phyloP scores from a whole-genome alignment of 371 early-diverging fungal genomes.

The Mucor ambiguus region DNA sequence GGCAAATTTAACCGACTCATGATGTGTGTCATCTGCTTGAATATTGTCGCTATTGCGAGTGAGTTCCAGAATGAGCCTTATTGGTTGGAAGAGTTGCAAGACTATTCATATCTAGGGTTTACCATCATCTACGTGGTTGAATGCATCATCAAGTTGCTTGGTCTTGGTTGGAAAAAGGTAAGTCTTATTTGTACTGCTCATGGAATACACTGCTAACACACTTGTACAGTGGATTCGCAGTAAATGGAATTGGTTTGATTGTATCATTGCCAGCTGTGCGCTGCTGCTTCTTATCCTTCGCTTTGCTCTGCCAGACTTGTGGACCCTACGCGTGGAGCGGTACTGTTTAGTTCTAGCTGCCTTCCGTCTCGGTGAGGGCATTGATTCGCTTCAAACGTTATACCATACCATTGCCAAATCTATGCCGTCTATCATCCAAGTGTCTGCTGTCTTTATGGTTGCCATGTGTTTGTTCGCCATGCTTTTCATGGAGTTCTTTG shows the following conservation, averaged over 20 bases:
- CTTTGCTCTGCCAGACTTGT: constrained; percentile 50
- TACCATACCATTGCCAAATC: constrained; percentile 58
- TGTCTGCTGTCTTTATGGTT: constrained; percentile 62
- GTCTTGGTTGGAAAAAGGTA: constrained; percentile 63
- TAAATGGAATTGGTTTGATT: constrained; percentile 62
- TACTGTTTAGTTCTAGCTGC: constrained; percentile 58
- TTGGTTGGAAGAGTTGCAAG: constrained; percentile 37
- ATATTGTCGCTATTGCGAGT: constrained; percentile 39
- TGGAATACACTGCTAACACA: neutral
- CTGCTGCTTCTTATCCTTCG: constrained; percentile 48
- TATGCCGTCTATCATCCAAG: constrained; percentile 54
- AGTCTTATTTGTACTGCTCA: neutral
- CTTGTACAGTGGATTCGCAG: constrained; percentile 51
- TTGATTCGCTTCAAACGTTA: constrained; percentile 57
- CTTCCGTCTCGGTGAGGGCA: constrained; percentile 60
- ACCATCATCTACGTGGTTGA: constrained; percentile 50
- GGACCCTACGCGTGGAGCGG: constrained; percentile 54
- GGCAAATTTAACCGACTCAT: constrained; percentile 55
- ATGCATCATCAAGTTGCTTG: constrained; percentile 48
- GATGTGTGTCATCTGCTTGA: constrained; percentile 49
- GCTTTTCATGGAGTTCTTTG: constrained; percentile 65
- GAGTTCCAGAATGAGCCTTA: constrained; percentile 49
- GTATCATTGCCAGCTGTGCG: constrained; percentile 46
- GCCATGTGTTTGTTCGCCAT: constrained; percentile 61
- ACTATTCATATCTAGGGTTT: constrained; percentile 52